A percentile compares a stretch with the other conserved stretches of the same genome.
These are phyloP conservation scores for Hypericum androsaemum DNA, from an alignment of 345 rosid species.

Conservation along the genomic window DNA sequence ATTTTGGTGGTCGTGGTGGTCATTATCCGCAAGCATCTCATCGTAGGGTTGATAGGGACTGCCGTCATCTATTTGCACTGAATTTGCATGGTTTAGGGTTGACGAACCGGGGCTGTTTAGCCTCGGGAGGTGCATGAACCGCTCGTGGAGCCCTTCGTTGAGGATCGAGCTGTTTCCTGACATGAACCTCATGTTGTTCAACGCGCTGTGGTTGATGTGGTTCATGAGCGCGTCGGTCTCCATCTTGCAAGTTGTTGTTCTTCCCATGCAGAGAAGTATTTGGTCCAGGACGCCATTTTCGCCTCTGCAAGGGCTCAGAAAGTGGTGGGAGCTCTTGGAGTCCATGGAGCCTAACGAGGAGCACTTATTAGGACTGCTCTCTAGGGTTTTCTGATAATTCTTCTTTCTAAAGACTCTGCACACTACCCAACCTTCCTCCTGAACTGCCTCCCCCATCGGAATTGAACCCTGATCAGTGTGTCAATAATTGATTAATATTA, in stretches of 20 bases:
- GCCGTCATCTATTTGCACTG: no score
- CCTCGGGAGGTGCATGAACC: slow-evolving; percentile 63
- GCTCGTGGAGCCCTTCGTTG: slow-evolving; percentile 24
- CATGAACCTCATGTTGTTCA: slow-evolving; percentile 14
- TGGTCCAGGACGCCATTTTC: slow-evolving; percentile 49
- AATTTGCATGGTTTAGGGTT: no score
- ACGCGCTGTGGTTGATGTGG: slow-evolving; percentile 11
- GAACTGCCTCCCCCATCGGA: slow-evolving; percentile 33
- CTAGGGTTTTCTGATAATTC: slow-evolving; percentile 74
- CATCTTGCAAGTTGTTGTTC: slow-evolving; percentile 34
- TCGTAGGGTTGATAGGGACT: slow-evolving; percentile 25
- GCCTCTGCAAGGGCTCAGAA: slow-evolving; percentile 22
- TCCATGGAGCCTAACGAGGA: slow-evolving; percentile 35
- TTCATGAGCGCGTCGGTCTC: slow-evolving; percentile 30
- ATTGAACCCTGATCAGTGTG: neutral
- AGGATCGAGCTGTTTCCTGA: slow-evolving; percentile 13
- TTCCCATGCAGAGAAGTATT: slow-evolving; percentile 62
- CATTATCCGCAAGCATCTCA: slow-evolving; percentile 26
- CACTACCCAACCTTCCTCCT: slow-evolving; percentile 97
- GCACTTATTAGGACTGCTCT: slow-evolving; percentile 40
- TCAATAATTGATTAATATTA: no score
- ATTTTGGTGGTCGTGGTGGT: neutral
- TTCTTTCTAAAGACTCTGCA: slow-evolving; percentile 91
- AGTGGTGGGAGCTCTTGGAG: slow-evolving; percentile 18
- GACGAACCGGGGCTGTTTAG: slow-evolving; percentile 23